These are phyloP conservation scores for Cladorrhinum sp. DNA, from an alignment of 2,329 filamentous ascomycete genomes.

Conservation along the genomic window DNA sequence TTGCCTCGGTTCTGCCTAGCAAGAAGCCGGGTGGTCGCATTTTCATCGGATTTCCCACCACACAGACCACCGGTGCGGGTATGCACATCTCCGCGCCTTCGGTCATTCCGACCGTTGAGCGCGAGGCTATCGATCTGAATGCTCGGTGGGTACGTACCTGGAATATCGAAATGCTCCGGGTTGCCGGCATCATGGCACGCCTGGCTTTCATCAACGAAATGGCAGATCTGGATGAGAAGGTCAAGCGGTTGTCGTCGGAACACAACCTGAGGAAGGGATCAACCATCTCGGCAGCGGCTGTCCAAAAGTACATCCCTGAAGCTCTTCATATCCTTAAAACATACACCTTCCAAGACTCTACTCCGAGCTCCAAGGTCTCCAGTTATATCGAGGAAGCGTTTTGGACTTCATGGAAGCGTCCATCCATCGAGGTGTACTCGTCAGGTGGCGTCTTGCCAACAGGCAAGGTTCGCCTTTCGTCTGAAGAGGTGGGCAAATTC, in stretches of 20 bases:
- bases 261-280: conserved; percentile 37
- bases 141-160: conserved; percentile 91
- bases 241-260: conserved; percentile 40
- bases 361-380: conserved; percentile 78
- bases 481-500: conserved; percentile 66
- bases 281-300: conserved; percentile 59
- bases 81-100: conserved; percentile 95
- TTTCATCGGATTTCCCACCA: conserved; percentile 96
- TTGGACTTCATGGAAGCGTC: conserved; percentile 83
- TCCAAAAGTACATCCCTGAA: conserved; percentile 69
- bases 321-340: conserved; percentile 81
- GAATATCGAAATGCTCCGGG: conserved; percentile 91
- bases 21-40: conserved; percentile 80
- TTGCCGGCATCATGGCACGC: conserved; percentile 84
- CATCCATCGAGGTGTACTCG: conserved; percentile 83
- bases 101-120: conserved; percentile 93
- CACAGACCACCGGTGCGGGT: conserved; percentile 90
- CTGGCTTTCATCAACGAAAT: conserved; percentile 88
- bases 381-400: conserved; percentile 91
- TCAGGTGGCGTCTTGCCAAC: conserved; percentile 85
- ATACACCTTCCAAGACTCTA: conserved; percentile 86
- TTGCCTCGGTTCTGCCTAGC: conserved; percentile 83
- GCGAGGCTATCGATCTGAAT: conserved; percentile 95
- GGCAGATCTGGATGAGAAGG: conserved; percentile 64
- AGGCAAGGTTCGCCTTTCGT: conserved; percentile 72